Percentiles rank a stretch among this genome's conserved stretches.
Conservation (phyloP, 768 basidiomycete genomes). For the Suillus occidentalis region DNA sequence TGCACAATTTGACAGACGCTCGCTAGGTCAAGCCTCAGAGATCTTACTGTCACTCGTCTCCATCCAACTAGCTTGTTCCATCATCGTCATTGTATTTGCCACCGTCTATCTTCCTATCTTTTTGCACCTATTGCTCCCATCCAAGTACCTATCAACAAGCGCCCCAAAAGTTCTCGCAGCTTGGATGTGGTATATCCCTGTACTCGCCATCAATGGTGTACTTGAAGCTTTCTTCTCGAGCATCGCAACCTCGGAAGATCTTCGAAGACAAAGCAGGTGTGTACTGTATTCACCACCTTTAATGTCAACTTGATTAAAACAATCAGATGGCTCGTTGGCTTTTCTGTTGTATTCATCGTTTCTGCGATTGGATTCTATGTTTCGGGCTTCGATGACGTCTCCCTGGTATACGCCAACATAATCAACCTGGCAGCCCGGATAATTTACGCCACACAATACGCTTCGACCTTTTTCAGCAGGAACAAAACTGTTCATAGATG, state of each 20-base stretch:
- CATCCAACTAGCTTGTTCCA: constrained; percentile 61
- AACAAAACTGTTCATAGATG: constrained; percentile 17
- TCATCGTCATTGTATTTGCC: constrained; percentile 74
- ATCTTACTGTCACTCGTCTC: constrained; percentile 63
- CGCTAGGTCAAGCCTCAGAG: constrained; percentile 39
- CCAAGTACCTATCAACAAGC: constrained; percentile 68
- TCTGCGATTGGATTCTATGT: constrained; percentile 49
- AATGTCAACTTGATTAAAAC: constrained; percentile 7
- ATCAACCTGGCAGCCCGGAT: constrained; percentile 64
- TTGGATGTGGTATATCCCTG: constrained; percentile 89
- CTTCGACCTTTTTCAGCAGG: constrained; percentile 44
- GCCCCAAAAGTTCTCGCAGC: constrained; percentile 75
- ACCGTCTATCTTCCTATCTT: constrained; percentile 72
- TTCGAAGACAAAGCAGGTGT: constrained; percentile 67
- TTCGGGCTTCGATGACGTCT: constrained; percentile 57
- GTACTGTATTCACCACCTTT: neutral
- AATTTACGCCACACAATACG: constrained; percentile 55
- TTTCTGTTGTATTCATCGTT: constrained; percentile 67
- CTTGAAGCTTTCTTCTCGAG: constrained; percentile 90
- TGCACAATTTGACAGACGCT: constrained; percentile 19
- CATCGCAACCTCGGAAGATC: constrained; percentile 63
- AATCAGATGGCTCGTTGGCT: constrained; percentile 74
- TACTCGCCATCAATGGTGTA: constrained; percentile 86
- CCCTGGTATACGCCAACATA: constrained; percentile 77
- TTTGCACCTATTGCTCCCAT: constrained; percentile 69